Percentiles rank a stretch among this genome's conserved stretches.
phyloP scores from a whole-genome alignment of 73 alveolate species.

The Paramecium sonneborni region DNA sequence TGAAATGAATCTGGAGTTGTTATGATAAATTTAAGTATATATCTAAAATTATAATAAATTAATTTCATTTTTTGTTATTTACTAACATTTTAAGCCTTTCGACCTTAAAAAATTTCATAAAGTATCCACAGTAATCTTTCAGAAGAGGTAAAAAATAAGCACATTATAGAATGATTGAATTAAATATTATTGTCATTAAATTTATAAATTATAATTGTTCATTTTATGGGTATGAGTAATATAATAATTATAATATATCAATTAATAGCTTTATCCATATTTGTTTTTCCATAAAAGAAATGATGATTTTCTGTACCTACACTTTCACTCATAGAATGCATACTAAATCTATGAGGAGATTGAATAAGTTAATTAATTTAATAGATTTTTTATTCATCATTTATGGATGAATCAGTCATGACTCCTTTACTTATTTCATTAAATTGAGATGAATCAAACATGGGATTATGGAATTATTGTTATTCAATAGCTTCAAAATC shows the following conservation, averaged over 20 bases:
- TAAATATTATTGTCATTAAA: neutral
- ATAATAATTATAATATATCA: neutral
- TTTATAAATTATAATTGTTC: constrained; percentile 17
- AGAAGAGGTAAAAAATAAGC: constrained; percentile 99
- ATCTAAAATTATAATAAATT: neutral
- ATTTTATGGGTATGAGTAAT: constrained; percentile 69
- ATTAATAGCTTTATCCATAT: neutral
- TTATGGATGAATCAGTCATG: neutral
- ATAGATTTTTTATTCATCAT: neutral
- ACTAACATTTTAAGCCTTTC: constrained; percentile 4
- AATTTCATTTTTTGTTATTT: constrained; percentile 28
- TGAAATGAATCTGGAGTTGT: too few relatives aligned
- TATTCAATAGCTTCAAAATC: neutral
- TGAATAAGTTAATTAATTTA: neutral
- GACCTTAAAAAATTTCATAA: constrained; percentile 65
- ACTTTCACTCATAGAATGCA: neutral
- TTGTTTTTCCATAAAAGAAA: neutral
- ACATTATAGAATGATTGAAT: constrained; percentile 84
- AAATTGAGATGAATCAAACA: neutral
- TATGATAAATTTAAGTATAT: neutral
- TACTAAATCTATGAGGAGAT: neutral
- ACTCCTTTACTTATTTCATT: neutral
- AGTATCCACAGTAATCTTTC: constrained; percentile 98
- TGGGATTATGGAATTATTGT: neutral
- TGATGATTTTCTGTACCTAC: neutral